Percentiles rank a stretch among this genome's conserved stretches.
Evolutionary conservation across 495 filamentous ascomycete species (phyloP).

Genomic region (Evansstolkia leycettana): DNA sequence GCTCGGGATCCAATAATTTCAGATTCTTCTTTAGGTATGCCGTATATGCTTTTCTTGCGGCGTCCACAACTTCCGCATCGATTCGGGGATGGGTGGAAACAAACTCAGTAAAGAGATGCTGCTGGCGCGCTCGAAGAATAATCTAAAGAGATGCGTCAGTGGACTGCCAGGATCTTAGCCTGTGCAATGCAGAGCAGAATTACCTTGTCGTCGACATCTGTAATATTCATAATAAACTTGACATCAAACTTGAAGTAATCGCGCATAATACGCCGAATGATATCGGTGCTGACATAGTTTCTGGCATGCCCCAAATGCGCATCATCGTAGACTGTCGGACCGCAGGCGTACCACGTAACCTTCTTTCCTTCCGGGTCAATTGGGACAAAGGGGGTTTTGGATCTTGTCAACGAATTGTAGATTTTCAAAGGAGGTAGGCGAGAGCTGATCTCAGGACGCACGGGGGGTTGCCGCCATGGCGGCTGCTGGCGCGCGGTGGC

Average conservation of each 20-base stretch:
- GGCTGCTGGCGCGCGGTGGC: constrained; percentile 33
- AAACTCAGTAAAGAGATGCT: constrained; percentile 54
- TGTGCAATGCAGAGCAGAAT: background rate
- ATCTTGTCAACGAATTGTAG: constrained; percentile 67
- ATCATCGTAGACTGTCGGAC: constrained; percentile 88
- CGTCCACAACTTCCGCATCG: constrained; percentile 41
- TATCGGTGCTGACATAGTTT: constrained; percentile 92
- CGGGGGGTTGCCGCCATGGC: constrained; percentile 32
- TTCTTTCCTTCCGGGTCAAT: constrained; percentile 51
- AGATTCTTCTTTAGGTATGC: constrained; percentile 71
- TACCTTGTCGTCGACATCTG: constrained; percentile 88
- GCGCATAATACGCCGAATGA: constrained; percentile 72
- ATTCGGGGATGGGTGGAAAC: constrained; percentile 27
- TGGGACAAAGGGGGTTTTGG: constrained; percentile 66
- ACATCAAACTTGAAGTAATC: constrained; percentile 79
- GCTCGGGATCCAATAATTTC: constrained; percentile 41
- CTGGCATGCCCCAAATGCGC: constrained; percentile 82
- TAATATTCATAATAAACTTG: constrained; percentile 93
- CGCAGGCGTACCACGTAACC: constrained; percentile 82
- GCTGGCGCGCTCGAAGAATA: constrained; percentile 69
- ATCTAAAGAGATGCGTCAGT: constrained; percentile 38
- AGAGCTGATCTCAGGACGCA: constrained; percentile 13
- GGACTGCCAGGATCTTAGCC: background rate
- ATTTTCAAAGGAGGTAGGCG: constrained; percentile 30
- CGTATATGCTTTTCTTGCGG: constrained; percentile 51